phyloP scores from a whole-genome alignment of 371 early-diverging fungal genomes.

The Synchytrium microbalum region DNA sequence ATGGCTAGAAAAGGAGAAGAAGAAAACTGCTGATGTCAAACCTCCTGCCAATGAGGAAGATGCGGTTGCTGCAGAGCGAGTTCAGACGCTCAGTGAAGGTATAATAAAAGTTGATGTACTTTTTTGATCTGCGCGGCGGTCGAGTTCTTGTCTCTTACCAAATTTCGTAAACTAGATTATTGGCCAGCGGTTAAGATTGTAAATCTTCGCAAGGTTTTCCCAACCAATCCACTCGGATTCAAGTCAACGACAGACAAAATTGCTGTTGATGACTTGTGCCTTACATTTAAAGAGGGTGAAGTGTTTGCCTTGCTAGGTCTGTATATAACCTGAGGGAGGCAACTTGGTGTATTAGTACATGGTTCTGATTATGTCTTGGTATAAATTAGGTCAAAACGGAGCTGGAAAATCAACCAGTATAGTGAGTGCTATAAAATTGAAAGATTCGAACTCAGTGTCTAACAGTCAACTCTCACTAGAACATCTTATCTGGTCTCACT shows the following conservation, averaged over 20 bases:
- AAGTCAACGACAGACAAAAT: slow-evolving; percentile 47
- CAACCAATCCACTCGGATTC: slow-evolving; percentile 24
- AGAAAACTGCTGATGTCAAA: background rate
- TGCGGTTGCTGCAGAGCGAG: slow-evolving; percentile 43
- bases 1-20: slow-evolving; percentile 19
- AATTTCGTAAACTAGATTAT: background rate
- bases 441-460: too few species aligned
- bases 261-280: slow-evolving; percentile 50
- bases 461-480: slow-evolving; percentile 56
- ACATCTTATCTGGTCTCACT: slow-evolving; percentile 59
- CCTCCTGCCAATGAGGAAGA: slow-evolving; percentile 38
- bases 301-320: slow-evolving; percentile 39
- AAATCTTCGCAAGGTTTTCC: slow-evolving; percentile 56
- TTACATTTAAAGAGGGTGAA: slow-evolving; percentile 53
- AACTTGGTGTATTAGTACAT: background rate
- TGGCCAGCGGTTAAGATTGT: slow-evolving; percentile 41
- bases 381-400: slow-evolving; percentile 66
- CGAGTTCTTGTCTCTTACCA: too few species aligned
- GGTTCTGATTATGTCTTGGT: slow-evolving; percentile 19
- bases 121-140: too few species aligned
- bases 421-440: too few species aligned
- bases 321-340: background rate
- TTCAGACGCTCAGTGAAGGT: slow-evolving; percentile 22
- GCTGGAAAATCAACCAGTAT: slow-evolving; percentile 66
- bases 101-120: too few species aligned